Evolutionary conservation across 495 filamentous ascomycete genomes (phyloP).

Genomic region (Polyplosphaeria fusca): DNA sequence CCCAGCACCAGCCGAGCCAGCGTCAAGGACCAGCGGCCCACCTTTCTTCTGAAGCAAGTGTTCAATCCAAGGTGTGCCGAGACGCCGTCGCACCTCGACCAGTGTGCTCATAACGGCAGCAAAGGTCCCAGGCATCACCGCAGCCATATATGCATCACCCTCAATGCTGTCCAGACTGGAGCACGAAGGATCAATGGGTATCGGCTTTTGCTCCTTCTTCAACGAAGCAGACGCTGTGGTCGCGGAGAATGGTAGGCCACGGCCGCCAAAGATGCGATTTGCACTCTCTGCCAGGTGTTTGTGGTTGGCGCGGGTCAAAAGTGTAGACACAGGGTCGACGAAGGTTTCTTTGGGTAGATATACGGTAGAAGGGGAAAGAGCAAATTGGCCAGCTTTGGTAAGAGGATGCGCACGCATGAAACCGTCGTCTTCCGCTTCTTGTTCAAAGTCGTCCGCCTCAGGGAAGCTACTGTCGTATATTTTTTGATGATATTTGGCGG

Average conservation of each 20-base stretch:
- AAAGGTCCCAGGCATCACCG: conserved; percentile 77
- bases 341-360: conserved; percentile 63
- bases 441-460: conserved; percentile 36
- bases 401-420: conserved; percentile 58
- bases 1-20: conserved; percentile 79
- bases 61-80: conserved; percentile 77
- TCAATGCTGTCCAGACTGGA: conserved; percentile 77
- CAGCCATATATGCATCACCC: conserved; percentile 76
- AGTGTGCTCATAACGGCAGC: conserved; percentile 68
- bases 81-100: conserved; percentile 78
- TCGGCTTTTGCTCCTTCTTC: conserved; percentile 60
- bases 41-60: conserved; percentile 61
- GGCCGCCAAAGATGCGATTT: conserved; percentile 68
- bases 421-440: conserved; percentile 38
- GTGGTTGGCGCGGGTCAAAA: conserved; percentile 63
- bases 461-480: conserved; percentile 42
- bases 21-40: conserved; percentile 81
- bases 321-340: conserved; percentile 60
- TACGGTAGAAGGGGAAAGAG: conserved; percentile 71
- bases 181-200: conserved; percentile 68
- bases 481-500: conserved; percentile 17
- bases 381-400: conserved; percentile 53
- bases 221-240: conserved; percentile 51
- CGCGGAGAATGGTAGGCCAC: conserved; percentile 67
- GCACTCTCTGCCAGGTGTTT: conserved; percentile 72